phyloP scores from a whole-genome alignment of 2,329 filamentous ascomycete genomes.

The Periconia macrospinosa region DNA sequence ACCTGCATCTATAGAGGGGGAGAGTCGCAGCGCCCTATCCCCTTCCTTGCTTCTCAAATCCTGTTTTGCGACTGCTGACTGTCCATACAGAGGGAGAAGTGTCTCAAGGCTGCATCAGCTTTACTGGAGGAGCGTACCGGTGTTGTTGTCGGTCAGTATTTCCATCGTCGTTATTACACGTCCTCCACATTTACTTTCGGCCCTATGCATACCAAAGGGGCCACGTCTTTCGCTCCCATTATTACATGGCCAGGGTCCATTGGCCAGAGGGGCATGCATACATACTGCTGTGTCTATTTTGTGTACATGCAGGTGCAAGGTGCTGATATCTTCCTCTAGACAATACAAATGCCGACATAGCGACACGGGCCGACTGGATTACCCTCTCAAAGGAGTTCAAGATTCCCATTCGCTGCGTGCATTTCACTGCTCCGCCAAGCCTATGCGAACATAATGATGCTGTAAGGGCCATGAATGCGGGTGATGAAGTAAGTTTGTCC shows the following conservation, averaged over 20 bases:
- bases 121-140: slow-evolving; percentile 66
- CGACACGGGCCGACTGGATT: slow-evolving; percentile 78
- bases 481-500: slow-evolving; percentile 35
- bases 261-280: slow-evolving; percentile 7
- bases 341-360: slow-evolving; percentile 88
- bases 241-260: background rate
- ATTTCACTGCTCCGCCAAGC: slow-evolving; percentile 72
- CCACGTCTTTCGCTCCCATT: background rate
- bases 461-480: slow-evolving; percentile 67
- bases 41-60: background rate
- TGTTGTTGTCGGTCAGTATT: slow-evolving; percentile 72
- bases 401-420: slow-evolving; percentile 80
- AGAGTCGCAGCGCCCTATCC: background rate
- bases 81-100: slow-evolving; percentile 58
- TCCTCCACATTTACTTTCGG: slow-evolving; percentile 1
- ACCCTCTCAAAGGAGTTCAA: slow-evolving; percentile 69
- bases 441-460: slow-evolving; percentile 85
- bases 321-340: slow-evolving; percentile 56
- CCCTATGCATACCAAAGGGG: background rate
- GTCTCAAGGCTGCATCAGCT: slow-evolving; percentile 71
- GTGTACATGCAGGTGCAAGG: background rate
- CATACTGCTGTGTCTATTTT: background rate
- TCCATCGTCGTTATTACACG: background rate
- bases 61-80: background rate
- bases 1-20: background rate